Evolutionary conservation across 73 alveolate species (phyloP).

Genomic region (Tetrahymena malaccensis): DNA sequence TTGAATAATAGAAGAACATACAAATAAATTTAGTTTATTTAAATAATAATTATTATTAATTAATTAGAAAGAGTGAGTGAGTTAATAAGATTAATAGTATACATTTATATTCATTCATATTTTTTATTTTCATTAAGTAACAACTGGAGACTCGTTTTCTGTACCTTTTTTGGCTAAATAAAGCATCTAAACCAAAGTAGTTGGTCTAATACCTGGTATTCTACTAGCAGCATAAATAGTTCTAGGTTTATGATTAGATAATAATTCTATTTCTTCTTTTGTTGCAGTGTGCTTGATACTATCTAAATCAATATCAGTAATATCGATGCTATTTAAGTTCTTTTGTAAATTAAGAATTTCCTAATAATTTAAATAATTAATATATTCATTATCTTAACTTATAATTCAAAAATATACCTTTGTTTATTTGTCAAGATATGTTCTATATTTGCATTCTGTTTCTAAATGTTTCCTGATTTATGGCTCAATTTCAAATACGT

Average conservation of each 20-base stretch:
- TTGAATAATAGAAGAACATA: neutral
- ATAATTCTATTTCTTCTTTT: constrained; percentile 14
- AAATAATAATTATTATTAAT: too few relatives aligned
- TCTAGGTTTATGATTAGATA: constrained; percentile 7
- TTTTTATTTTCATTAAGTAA: neutral
- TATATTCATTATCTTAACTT: too few relatives aligned
- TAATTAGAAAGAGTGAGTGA: neutral
- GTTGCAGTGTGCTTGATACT: neutral
- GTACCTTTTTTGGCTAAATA: neutral
- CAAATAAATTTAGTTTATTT: too few relatives aligned
- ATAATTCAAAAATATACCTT: neutral
- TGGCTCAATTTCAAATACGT: neutral
- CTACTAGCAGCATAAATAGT: constrained; percentile 29
- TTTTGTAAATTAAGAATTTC: neutral
- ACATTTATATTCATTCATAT: too few relatives aligned
- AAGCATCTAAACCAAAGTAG: neutral
- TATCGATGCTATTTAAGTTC: neutral
- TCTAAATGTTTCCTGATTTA: constrained; percentile 13
- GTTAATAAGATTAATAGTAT: neutral
- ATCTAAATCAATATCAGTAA: neutral
- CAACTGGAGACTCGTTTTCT: neutral
- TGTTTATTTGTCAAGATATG: neutral
- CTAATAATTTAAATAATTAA: neutral
- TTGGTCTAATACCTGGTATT: neutral
- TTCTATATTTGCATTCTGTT: constrained; percentile 34